These are phyloP conservation scores for Pseudogymnoascus pannorum DNA, from an alignment of 2,329 filamentous ascomycete species.

Conservation along the genomic window DNA sequence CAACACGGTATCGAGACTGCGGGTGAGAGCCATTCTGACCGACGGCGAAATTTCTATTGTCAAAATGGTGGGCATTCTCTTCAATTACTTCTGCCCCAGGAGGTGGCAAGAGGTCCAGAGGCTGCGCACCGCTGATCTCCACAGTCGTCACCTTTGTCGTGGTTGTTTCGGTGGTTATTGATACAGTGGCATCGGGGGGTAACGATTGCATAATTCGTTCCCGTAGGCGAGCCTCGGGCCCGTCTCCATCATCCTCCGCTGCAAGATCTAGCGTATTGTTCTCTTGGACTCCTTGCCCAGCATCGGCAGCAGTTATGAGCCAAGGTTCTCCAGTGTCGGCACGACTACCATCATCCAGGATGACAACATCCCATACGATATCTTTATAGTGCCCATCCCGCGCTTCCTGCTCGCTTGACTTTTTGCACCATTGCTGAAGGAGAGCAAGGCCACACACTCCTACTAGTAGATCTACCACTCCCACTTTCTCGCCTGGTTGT, in stretches of 20 bases:
- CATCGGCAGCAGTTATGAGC: conserved; percentile 22
- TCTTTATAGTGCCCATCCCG: conserved; percentile 44
- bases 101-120: conserved; percentile 45
- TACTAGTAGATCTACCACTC: conserved; percentile 53
- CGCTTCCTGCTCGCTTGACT: conserved; percentile 42
- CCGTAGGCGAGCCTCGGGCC: conserved; percentile 41
- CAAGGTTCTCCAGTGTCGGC: conserved; percentile 43
- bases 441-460: conserved; percentile 55
- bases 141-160: conserved; percentile 59
- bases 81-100: conserved; percentile 54
- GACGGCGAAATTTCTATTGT: conserved; percentile 16
- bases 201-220: conserved; percentile 48
- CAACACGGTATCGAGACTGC: conserved; percentile 33
- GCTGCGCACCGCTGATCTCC: conserved; percentile 48
- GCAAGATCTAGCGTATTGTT: conserved; percentile 32
- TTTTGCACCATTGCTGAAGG: conserved; percentile 50
- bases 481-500: conserved; percentile 49
- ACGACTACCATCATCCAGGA: conserved; percentile 50
- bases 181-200: conserved; percentile 49
- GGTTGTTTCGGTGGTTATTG: conserved; percentile 51
- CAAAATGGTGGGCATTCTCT: conserved; percentile 30
- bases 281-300: conserved; percentile 26
- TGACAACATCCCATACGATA: conserved; percentile 59
- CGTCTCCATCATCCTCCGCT: conserved; percentile 32
- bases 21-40: conserved; percentile 15